Conservation (phyloP, 1,284 basidiomycete species). For the Tranzscheliella williamsii region DNA sequence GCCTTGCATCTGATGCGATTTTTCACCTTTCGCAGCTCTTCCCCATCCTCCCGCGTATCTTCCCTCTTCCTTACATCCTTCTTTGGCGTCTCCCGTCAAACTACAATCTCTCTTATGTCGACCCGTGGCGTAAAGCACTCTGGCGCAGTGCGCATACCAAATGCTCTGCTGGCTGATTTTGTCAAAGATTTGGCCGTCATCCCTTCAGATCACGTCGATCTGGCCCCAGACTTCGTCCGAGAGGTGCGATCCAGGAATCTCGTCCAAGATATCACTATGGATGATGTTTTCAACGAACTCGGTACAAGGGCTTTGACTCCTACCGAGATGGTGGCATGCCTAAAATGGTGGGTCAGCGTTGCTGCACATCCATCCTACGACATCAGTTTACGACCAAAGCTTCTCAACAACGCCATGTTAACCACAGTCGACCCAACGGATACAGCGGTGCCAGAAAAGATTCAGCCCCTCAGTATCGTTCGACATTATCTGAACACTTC, state of each 20-base stretch:
- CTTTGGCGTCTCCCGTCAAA: slow-evolving; percentile 69
- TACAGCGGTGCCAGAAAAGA: slow-evolving; percentile 17
- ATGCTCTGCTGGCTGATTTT: slow-evolving; percentile 75
- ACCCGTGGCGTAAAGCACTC: slow-evolving; percentile 75
- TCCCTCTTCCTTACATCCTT: slow-evolving; percentile 78
- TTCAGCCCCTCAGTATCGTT: slow-evolving; percentile 68
- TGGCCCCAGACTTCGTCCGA: slow-evolving; percentile 71
- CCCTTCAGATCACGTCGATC: slow-evolving; percentile 70
- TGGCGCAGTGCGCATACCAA: slow-evolving; percentile 76
- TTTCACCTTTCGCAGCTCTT: slow-evolving; percentile 68
- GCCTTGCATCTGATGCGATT: slow-evolving; percentile 77
- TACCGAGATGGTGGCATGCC: slow-evolving; percentile 76
- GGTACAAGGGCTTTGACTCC: slow-evolving; percentile 73
- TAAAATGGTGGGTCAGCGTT: slow-evolving; percentile 84
- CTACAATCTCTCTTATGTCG: slow-evolving; percentile 75
- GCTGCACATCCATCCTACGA: slow-evolving; percentile 63
- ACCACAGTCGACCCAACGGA: slow-evolving; percentile 24
- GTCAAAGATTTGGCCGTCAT: slow-evolving; percentile 79
- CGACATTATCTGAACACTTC: slow-evolving; percentile 74
- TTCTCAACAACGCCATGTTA: slow-evolving; percentile 49
- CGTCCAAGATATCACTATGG: slow-evolving; percentile 79
- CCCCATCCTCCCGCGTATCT: slow-evolving; percentile 81
- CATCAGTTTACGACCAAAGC: slow-evolving; percentile 49
- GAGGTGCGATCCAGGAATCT: slow-evolving; percentile 71
- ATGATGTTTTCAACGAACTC: slow-evolving; percentile 83